A percentile compares a stretch with the other conserved stretches of the same genome.
Conservation (phyloP, 2,329 filamentous ascomycete species). For the Chaetomium sp. region DNA sequence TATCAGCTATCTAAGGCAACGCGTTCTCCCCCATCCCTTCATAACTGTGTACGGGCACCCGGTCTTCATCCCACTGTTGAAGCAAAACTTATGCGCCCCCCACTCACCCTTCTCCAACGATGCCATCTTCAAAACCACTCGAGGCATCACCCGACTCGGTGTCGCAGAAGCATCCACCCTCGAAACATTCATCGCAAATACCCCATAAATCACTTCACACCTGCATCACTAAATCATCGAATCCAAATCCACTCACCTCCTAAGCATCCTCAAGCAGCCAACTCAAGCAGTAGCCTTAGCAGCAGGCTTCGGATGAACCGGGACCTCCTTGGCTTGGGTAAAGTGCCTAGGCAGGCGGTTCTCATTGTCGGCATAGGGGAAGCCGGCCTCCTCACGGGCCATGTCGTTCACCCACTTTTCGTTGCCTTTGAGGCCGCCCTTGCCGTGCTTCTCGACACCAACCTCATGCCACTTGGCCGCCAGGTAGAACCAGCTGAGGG, state of each 20-base stretch:
- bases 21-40: neutral
- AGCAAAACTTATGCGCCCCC: neutral
- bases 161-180: neutral
- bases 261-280: neutral
- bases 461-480: constrained; percentile 64
- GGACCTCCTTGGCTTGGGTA: constrained; percentile 39
- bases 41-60: neutral
- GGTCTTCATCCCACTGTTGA: constrained; percentile 9
- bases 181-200: neutral
- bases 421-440: constrained; percentile 56
- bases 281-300: neutral
- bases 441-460: constrained; percentile 47
- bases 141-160: too few species aligned
- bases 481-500: constrained; percentile 76
- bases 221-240: neutral
- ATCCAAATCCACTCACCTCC: neutral
- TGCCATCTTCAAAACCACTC: neutral
- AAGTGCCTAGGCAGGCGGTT: constrained; percentile 59
- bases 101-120: neutral
- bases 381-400: constrained; percentile 65
- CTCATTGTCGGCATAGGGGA: constrained; percentile 61
- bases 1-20: constrained; percentile 2
- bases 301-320: constrained; percentile 28
- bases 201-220: neutral
- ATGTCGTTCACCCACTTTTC: constrained; percentile 74